phyloP scores from a whole-genome alignment of 202 grass and related monocot genomes.

The Cymbopogon flexuosus region DNA sequence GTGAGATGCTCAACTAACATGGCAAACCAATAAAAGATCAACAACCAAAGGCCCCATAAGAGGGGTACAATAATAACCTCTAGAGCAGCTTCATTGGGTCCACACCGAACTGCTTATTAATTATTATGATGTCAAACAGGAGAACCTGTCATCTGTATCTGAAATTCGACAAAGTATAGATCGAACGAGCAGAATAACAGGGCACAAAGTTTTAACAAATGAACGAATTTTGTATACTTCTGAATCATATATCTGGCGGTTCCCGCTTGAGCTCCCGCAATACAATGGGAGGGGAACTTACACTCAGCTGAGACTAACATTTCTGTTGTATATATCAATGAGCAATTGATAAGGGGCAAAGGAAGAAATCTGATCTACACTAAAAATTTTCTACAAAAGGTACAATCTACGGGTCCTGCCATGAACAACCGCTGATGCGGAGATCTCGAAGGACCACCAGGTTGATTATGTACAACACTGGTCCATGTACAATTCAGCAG shows the following conservation, averaged over 20 bases:
- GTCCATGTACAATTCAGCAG: slow-evolving; percentile 48
- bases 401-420: slow-evolving; percentile 45
- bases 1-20: slow-evolving; percentile 32
- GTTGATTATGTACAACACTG: slow-evolving; percentile 48
- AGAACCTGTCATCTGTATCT: not conserved
- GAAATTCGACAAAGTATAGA: not conserved
- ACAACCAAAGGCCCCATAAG: slow-evolving; percentile 38
- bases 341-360: not conserved
- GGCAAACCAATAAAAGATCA: slow-evolving; percentile 27
- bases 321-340: slow-evolving; percentile 11
- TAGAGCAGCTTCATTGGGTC: not conserved
- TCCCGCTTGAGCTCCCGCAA: slow-evolving; percentile 20
- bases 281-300: slow-evolving; percentile 35
- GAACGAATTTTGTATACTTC: slow-evolving; percentile 52
- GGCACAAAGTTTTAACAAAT: slow-evolving; percentile 27
- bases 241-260: slow-evolving; percentile 24
- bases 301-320: slow-evolving; percentile 31
- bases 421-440: slow-evolving; percentile 38
- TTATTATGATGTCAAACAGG: not conserved
- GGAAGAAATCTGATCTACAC: slow-evolving; percentile 41
- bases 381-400: slow-evolving; percentile 41
- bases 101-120: slow-evolving; percentile 1
- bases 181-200: not conserved
- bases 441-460: slow-evolving; percentile 49
- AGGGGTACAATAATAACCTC: slow-evolving; percentile 19